phyloP scores from a whole-genome alignment of 305 asterid genomes.

The Fraxinus platypoda region DNA sequence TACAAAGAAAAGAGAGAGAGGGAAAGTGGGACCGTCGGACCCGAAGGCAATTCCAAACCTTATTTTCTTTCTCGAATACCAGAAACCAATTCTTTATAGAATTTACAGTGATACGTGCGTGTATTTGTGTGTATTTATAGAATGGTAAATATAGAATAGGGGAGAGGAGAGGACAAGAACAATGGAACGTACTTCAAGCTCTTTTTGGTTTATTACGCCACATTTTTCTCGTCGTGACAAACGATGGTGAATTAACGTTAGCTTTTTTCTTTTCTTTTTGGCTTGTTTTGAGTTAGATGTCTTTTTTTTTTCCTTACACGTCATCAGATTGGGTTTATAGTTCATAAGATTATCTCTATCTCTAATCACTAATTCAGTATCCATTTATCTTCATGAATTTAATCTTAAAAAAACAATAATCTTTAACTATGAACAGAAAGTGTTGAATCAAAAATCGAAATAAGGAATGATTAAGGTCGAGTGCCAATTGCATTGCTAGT shows the following conservation, averaged over 20 bases:
- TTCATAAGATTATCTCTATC: too few species aligned
- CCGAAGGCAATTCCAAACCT: slow-evolving; percentile 27
- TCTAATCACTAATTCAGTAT: too few species aligned
- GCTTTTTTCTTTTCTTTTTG: neutral
- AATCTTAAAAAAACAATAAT: too few species aligned
- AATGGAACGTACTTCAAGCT: slow-evolving; percentile 19
- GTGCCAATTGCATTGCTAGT: too few species aligned
- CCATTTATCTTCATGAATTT: too few species aligned
- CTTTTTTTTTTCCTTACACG: neutral
- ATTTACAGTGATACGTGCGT: neutral
- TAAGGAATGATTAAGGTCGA: too few species aligned
- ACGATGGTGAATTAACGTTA: neutral
- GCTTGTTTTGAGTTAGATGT: neutral
- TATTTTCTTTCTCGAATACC: slow-evolving; percentile 7
- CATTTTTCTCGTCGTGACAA: neutral
- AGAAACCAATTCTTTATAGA: slow-evolving; percentile 19
- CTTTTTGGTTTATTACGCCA: neutral
- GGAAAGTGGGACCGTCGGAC: slow-evolving; percentile 52
- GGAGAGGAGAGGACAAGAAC: neutral
- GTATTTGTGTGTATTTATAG: neutral
- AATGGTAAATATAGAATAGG: neutral
- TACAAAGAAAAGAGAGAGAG: neutral
- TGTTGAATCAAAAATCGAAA: too few species aligned
- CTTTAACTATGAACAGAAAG: too few species aligned
- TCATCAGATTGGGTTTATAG: neutral